Evolutionary conservation across 495 filamentous ascomycete species (phyloP), one percentile per base, ranked within the genome.

Genomic region (Pyrenopolyporus hunteri): DNA sequence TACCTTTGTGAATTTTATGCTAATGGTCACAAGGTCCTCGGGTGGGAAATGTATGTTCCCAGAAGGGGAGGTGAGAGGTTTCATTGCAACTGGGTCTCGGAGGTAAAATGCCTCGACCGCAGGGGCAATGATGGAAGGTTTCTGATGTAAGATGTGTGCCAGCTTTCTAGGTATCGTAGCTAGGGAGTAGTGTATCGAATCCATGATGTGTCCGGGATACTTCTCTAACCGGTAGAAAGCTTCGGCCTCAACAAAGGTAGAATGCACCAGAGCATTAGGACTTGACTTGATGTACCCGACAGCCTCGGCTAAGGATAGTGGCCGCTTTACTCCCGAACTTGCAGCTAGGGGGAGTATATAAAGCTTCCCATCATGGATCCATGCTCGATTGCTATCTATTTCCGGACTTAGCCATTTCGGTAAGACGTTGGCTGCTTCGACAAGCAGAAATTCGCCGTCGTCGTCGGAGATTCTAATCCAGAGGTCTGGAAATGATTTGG

Each of bases 381-480:
- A 96, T 33, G 89, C 90, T 43, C 94, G 80, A 72, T 96, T 89
- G 59, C 87, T 83, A 49, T 93, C 91, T 9, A 94, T 85, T 57
- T 97, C 94, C 0, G 95, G 95, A 63, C 89, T 96, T 49, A 98
- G 74, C 94, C 94, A 98, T 31, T 81, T 84, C 10, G 95, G 94
- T 1, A 97, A 77, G 10, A 86, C 86, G 40, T 89, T 92, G 13
- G 95, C 93, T 26, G 94, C 95, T 75, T 98, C 94, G 66, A 97
- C 87, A 42, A 98, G 84, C 28, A 98, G 82, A 66, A 98, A 98
- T 67, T 98, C 91, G 57, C 94, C 94, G 76, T 98, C 95, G 19
- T 85, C 86, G 72, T 98, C 94, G 59, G 80, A 84, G 4, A 96
- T 83, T 42, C 87, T 83, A 33, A 92, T 81, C 94, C 93, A 98